Evolutionary conservation across 139 green algal species (phyloP), one percentile per base, ranked within the genome.

Genomic region (Volvox reticuliferus): DNA sequence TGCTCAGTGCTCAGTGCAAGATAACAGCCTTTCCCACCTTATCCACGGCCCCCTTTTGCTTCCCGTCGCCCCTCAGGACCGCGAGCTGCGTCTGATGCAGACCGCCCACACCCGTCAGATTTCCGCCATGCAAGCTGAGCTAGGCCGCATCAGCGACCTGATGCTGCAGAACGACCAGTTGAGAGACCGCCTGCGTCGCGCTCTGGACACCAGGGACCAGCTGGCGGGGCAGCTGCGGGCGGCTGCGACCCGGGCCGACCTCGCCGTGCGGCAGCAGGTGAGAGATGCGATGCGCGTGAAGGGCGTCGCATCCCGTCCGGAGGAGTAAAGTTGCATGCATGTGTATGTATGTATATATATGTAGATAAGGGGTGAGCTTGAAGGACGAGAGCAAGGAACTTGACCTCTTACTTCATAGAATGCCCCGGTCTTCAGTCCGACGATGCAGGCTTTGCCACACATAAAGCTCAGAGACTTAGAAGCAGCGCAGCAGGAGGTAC

Each of bases 21-120:
- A 9, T 55, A 55, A 9, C 44, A 55, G 44, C 44, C 9, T 12
- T 16, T 28, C 65, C 65, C 65, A 30, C 65, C 65, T 28, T 26
- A 35, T 35, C 28, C 71, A 36, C 6, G 21, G 19, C 30, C 75
- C 1, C 75, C 75, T 55, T 35, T 35, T 17, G 75, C 17, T 19
- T 79, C 75, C 32, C 28, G 30, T 81, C 32, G 12, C 75, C 32
- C 30, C 2, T 16, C 83, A 92, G 86, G 92, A 94, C 80, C 65
- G 75, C 12, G 92, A 94, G 92, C 89, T 94, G 71, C 85, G 89
- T 5, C 37, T 67, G 75, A 88, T 94, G 86, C 89, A 94, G 86
- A 87, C 77, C n/a, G 89, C 88, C 33, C 91, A 94, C 69, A 85
- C 67, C 37, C 44, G 77, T 16, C 69, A 92, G 91, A 80, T 94